These are phyloP conservation scores for Wallacemonas sp. DNA, from an alignment of 208 protist genomes.

Conservation along the genomic window DNA sequence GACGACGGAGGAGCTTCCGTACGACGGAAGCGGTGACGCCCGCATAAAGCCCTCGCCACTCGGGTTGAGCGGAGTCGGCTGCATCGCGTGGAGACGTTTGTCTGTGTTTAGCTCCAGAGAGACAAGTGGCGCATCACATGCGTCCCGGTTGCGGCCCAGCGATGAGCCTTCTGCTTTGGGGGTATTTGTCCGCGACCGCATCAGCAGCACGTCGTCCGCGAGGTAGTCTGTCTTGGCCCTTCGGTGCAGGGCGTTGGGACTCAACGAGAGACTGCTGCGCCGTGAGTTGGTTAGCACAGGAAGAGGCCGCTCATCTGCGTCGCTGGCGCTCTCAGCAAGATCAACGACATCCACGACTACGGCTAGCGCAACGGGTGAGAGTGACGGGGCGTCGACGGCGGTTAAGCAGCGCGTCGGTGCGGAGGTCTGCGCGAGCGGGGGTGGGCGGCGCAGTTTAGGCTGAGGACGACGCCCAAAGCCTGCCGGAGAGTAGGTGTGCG, in stretches of 20 bases:
- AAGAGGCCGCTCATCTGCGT: not conserved
- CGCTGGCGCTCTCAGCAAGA: not conserved
- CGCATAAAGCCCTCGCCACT: not conserved
- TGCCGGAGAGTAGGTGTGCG: not conserved
- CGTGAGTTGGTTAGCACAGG: not conserved
- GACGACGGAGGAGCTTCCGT: not conserved
- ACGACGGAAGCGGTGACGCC: not conserved
- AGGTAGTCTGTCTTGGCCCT: not conserved
- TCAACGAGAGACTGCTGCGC: not conserved
- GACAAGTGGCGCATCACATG: not conserved
- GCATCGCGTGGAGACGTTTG: not conserved
- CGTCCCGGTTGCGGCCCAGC: not conserved
- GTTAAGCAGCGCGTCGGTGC: not conserved
- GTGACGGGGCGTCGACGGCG: not conserved
- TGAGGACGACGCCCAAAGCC: not conserved
- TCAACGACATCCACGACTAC: not conserved
- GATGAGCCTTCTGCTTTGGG: not conserved
- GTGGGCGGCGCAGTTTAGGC: slow-evolving; percentile 4
- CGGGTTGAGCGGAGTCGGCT: not conserved
- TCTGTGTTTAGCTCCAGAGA: not conserved
- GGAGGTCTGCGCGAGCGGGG: slow-evolving; percentile 1
- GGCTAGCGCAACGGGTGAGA: slow-evolving; percentile 1
- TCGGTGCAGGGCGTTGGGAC: not conserved
- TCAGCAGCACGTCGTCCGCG: not conserved
- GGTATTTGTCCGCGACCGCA: slow-evolving; percentile 1